A percentile compares a stretch with the other conserved stretches of the same genome.
Evolutionary conservation across 108 stramenopile genomes (phyloP).

Genomic region (Skeletonema marinoi): DNA sequence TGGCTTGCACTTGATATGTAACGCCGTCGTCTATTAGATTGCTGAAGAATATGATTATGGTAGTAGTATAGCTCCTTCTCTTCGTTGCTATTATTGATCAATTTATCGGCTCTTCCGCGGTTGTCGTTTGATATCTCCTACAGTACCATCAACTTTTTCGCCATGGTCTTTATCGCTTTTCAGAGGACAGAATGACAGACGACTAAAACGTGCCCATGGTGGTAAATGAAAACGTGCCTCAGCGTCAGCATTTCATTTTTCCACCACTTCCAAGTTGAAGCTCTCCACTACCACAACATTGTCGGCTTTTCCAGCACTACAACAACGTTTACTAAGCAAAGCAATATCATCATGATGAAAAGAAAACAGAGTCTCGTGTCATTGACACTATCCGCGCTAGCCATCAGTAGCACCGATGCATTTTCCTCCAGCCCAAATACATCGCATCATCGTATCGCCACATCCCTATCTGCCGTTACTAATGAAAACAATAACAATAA

Average conservation of each 20-base stretch:
- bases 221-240: background rate
- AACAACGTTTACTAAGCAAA: background rate
- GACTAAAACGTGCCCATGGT: background rate
- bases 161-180: too few relatives aligned
- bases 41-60: too few relatives aligned
- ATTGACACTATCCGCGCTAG: background rate
- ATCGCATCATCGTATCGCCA: background rate
- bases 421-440: background rate
- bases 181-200: background rate
- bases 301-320: background rate
- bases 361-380: background rate
- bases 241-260: background rate
- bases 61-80: too few relatives aligned
- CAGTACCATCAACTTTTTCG: too few relatives aligned
- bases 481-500: background rate
- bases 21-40: too few relatives aligned
- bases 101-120: too few relatives aligned
- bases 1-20: background rate
- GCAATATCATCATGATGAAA: background rate
- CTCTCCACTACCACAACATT: background rate
- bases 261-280: constrained; percentile 1
- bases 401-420: background rate
- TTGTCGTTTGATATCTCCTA: too few relatives aligned
- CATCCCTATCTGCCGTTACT: background rate
- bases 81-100: too few relatives aligned